These are phyloP conservation scores for Casuarina equisetifolia DNA, from an alignment of 306 rosid species.

Conservation along the genomic window DNA sequence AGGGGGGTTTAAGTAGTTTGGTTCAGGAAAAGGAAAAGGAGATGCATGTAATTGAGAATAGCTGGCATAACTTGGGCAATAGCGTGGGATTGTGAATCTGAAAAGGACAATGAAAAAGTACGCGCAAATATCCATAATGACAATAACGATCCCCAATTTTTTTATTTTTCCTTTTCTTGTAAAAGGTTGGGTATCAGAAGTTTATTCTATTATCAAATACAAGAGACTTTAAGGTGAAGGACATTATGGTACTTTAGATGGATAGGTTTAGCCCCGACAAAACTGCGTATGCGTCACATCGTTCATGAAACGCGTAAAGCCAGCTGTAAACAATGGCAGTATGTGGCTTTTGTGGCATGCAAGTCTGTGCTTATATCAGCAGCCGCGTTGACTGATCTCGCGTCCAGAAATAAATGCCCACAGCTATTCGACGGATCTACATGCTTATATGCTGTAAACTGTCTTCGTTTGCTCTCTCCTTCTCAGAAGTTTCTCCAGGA, in stretches of 20 bases:
- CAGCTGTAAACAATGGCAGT: conserved; percentile 1
- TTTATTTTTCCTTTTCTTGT: background rate
- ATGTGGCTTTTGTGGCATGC: background rate
- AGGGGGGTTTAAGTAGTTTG: background rate
- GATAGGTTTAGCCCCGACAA: background rate
- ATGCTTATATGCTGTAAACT: background rate
- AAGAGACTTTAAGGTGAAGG: background rate
- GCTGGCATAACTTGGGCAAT: conserved; percentile 5
- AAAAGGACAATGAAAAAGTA: background rate
- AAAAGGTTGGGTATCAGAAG: no score
- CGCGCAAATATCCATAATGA: background rate
- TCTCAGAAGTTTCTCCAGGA: background rate
- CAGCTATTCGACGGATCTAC: background rate
- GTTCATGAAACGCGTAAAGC: conserved; percentile 7
- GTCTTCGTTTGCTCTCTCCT: background rate
- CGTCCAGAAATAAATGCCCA: background rate
- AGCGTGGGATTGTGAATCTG: background rate
- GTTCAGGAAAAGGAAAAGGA: background rate
- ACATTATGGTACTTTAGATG: background rate
- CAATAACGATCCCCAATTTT: background rate
- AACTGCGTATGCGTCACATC: background rate
- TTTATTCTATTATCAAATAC: no score
- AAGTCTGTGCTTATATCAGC: background rate
- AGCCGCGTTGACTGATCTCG: background rate
- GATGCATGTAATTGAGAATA: background rate